Base-by-base conservation (phyloP, 169 alveolate genomes). In the Eimeria maxima region DNA sequence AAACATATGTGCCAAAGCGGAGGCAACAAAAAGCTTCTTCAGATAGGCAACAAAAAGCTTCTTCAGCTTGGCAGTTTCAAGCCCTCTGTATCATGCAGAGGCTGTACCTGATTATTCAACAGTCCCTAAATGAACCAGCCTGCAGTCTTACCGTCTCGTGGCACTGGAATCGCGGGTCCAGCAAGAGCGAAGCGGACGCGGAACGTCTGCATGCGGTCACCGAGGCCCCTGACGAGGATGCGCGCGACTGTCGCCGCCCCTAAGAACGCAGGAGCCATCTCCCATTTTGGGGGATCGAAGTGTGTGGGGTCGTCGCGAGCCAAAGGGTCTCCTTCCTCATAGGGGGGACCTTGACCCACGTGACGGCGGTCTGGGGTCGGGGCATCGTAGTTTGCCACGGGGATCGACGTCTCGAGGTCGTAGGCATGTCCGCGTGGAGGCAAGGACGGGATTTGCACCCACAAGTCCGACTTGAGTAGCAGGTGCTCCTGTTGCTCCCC, bases 401-500 rank as follows among this genome's bases (percentile, higher is more conserved):
- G 94, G 67, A 87, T 38, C 29, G 94, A 18, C 27, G 83, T 63
- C 33, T 87, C 94, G 65, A 87, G 69, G n/a, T 65, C 47, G 67
- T 87, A 87, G 42, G 94, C 78, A 7, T 63, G 45, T 38, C 94
- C 94, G 8, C 94, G 81, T 42, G 94, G 94, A 2, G 94, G 94
- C 83, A 87, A 53, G 27, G 84, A 45, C 7, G 94, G 94, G 4
- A 87, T 27, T 6, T 60, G 80, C 24, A 87, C 84, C 94, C 94
- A 87, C 65, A 87, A 24, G 94, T 87, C 94, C 83, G 94, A 87
- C 63, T 87, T 87, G 47, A 87, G 84, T 67, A 87, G 55, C 65
- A 87, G 63, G 50, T 87, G 83, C 83, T 87, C 94, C 69, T 87
- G 94, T 83, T 87, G 94, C 45, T 87, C 91, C 24, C 91, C 96